Evolutionary conservation across 768 basidiomycete species (phyloP).

Genomic region (Saitozyma podzolica): DNA sequence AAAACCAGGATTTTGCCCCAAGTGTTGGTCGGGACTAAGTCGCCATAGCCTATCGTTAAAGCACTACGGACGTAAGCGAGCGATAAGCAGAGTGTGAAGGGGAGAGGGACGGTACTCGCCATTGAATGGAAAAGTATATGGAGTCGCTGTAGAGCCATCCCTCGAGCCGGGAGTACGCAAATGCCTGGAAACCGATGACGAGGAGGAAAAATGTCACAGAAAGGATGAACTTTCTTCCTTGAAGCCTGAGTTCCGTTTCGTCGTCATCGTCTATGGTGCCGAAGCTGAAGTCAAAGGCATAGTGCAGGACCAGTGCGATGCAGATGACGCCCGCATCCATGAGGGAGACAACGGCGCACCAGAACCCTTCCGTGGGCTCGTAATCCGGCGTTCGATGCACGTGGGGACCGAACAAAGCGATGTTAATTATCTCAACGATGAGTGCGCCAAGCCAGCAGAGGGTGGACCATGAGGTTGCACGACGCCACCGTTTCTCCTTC

Average conservation of each 20-base stretch:
- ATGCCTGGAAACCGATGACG: conserved; percentile 44
- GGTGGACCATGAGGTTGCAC: conserved; percentile 30
- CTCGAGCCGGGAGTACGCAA: conserved; percentile 49
- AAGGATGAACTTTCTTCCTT: conserved; percentile 43
- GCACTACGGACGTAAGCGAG: conserved; percentile 1
- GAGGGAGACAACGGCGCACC: conserved; percentile 40
- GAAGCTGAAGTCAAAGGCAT: conserved; percentile 27
- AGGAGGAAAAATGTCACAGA: conserved; percentile 37
- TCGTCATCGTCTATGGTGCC: neutral
- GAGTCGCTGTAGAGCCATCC: conserved; percentile 47
- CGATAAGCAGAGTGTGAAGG: too few species aligned
- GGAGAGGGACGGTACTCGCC: conserved; percentile 6
- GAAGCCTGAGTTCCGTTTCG: conserved; percentile 16
- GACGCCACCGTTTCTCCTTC: conserved; percentile 31
- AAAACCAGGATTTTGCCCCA: conserved; percentile 41
- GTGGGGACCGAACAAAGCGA: conserved; percentile 35
- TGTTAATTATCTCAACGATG: conserved; percentile 45
- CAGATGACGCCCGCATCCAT: conserved; percentile 37
- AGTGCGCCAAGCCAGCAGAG: conserved; percentile 51
- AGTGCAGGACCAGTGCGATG: conserved; percentile 34
- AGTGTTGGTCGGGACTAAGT: conserved; percentile 30
- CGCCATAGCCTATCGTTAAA: conserved; percentile 40
- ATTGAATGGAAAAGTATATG: conserved; percentile 11
- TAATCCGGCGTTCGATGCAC: conserved; percentile 31
- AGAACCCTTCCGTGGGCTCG: conserved; percentile 34